Percentiles rank a stretch among this genome's conserved stretches.
phyloP scores from a whole-genome alignment of 2,329 filamentous ascomycete species.

The Coniella vitis region DNA sequence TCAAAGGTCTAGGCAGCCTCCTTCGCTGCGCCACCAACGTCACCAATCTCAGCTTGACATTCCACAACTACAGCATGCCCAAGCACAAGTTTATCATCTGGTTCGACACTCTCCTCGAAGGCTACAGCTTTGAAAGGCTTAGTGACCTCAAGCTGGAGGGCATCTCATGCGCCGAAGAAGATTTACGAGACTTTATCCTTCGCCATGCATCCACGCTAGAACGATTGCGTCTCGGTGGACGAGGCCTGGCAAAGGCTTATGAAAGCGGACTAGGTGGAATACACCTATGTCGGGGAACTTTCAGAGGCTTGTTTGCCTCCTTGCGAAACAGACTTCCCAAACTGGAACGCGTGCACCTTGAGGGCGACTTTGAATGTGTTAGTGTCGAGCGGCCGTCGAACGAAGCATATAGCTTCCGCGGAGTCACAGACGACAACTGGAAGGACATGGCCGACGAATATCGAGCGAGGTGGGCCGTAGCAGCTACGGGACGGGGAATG shows the following conservation, averaged over 20 bases:
- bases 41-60: conserved; percentile 33
- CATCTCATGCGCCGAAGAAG: conserved; percentile 35
- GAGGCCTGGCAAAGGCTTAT: conserved; percentile 32
- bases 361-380: conserved; percentile 39
- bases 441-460: conserved; percentile 20
- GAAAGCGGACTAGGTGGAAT: conserved; percentile 37
- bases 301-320: conserved; percentile 34
- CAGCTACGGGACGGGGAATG: conserved; percentile 25
- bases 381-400: conserved; percentile 29
- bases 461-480: conserved; percentile 18
- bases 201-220: conserved; percentile 32
- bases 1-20: conserved; percentile 37
- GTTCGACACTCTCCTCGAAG: conserved; percentile 32
- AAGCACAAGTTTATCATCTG: conserved; percentile 34
- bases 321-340: conserved; percentile 30
- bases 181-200: conserved; percentile 35
- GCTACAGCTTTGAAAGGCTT: conserved; percentile 31
- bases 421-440: conserved; percentile 36
- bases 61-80: conserved; percentile 33
- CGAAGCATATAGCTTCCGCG: conserved; percentile 36
- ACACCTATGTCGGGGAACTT: conserved; percentile 37
- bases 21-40: conserved; percentile 32
- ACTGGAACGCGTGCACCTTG: conserved; percentile 36
- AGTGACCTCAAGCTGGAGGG: conserved; percentile 37
- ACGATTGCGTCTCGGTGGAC: conserved; percentile 37